Base-by-base conservation (phyloP, 192 early-diverging fungal genomes). In the Umbelopsis sp. region DNA sequence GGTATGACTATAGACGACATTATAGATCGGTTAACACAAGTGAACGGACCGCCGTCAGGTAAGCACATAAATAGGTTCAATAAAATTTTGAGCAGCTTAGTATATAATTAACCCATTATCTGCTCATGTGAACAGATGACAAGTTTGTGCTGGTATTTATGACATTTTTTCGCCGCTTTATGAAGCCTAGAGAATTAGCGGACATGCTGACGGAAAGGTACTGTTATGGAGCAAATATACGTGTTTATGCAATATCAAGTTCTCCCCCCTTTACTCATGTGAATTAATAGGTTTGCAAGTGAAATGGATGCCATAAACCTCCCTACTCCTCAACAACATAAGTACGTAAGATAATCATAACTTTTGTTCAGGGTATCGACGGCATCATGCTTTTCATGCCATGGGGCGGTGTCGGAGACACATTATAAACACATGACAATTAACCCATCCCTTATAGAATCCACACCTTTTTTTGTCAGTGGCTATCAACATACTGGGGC, bases 401-500 rank as follows among this genome's bases (percentile, higher is more conserved):
- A n/a, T n/a, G n/a, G n/a, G n/a, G n/a, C n/a, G n/a, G n/a, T n/a
- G n/a, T 41, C 8, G 38, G 38, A 41, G 12, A 41, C 38, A 41
- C 38, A 11, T 41, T 41, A 11, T 41, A 41, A 41, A 21, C 49
- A 24, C 10, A 53, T 54, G 24, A 31, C 32, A 16, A 41, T 11
- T 53, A 17, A 11, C 3, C 47, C n/a, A 49, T 21, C n/a, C n/a
- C 47, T 8, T 56, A 22, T 45, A 76, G 79, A 73, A 72, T 80
- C n/a, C 75, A 68, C 20, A 34, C 45, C 8, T 49, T 80, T 62
- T 66, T 80, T 24, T 65, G 51, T 22, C 45, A 76, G 6, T 80
- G 79, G 79, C 24, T 76, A 25, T 76, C 74, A 22, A 67, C 76
- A 5, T 68, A 80, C n/a, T 80, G 79, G 79, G 71, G 72, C 26